phyloP scores from a whole-genome alignment of 441 rosid species.

The Arabidopsis hybrid region DNA sequence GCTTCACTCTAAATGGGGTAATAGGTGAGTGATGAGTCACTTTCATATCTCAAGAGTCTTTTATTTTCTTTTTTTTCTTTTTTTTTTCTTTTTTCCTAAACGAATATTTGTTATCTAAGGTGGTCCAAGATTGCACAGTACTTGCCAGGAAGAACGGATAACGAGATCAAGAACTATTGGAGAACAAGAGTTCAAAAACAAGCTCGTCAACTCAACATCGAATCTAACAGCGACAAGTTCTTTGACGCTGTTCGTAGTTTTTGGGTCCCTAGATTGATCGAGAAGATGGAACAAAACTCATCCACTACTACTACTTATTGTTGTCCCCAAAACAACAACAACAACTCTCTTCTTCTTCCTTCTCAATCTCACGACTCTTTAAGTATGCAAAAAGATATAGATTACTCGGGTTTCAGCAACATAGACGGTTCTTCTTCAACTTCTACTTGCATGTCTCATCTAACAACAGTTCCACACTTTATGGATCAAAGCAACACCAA shows the following conservation, averaged over 20 bases:
- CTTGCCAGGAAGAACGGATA: conserved; percentile 72
- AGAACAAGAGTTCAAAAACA: conserved; percentile 79
- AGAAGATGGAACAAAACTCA: conserved; percentile 53
- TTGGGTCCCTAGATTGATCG: conserved; percentile 63
- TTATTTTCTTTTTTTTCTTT: too few relatives aligned
- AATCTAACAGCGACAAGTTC: conserved; percentile 62
- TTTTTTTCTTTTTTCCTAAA: background rate
- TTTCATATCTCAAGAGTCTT: background rate
- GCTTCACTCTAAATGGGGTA: conserved; percentile 78
- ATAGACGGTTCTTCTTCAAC: conserved; percentile 24
- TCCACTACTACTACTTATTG: conserved; percentile 36
- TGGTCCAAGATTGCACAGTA: conserved; percentile 76
- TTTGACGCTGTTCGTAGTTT: conserved; percentile 55
- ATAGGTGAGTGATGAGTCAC: conserved; percentile 48
- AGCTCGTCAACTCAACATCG: conserved; percentile 68
- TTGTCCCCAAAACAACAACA: conserved; percentile 35
- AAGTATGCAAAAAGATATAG: conserved; percentile 8
- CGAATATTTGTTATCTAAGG: conserved; percentile 34
- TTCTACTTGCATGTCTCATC: conserved; percentile 32
- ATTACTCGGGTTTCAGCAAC: conserved; percentile 14
- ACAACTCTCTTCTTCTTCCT: conserved; percentile 26
- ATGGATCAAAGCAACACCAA: conserved; percentile 21
- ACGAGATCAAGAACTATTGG: conserved; percentile 80
- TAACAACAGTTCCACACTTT: conserved; percentile 9
- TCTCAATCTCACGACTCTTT: conserved; percentile 30